These are phyloP conservation scores for Aureobasidium sp. DNA, from an alignment of 2,329 filamentous ascomycete species.

Conservation along the genomic window DNA sequence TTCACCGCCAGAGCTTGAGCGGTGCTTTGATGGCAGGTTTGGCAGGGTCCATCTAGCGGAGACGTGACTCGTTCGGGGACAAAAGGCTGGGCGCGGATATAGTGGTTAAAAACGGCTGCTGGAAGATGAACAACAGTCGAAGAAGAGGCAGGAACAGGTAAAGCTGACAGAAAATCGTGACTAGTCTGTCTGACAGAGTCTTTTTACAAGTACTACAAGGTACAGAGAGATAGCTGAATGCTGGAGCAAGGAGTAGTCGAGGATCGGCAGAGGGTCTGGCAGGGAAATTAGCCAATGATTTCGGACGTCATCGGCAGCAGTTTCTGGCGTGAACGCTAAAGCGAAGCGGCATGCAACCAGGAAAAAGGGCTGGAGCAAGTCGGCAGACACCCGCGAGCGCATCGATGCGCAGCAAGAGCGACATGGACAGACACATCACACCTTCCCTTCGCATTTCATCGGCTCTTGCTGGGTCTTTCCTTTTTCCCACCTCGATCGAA, in stretches of 20 bases:
- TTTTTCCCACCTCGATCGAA: not conserved
- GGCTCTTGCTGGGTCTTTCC: not conserved
- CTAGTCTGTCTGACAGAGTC: not conserved
- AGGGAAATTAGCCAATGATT: conserved; percentile 8
- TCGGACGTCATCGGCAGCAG: conserved; percentile 5
- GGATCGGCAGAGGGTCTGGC: not conserved
- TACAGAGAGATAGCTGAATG: not conserved
- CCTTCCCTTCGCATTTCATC: conserved; percentile 4
- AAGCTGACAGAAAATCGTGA: not conserved
- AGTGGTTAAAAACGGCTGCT: conserved; percentile 7
- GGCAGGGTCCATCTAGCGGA: not conserved
- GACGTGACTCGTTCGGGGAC: not conserved
- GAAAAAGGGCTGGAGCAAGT: conserved; percentile 1
- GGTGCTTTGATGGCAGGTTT: not conserved
- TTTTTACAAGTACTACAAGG: not conserved
- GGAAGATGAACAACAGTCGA: conserved; percentile 6
- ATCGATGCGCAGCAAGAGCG: not conserved
- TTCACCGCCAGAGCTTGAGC: conserved; percentile 5
- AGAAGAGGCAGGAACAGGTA: conserved; percentile 6
- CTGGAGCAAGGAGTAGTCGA: conserved; percentile 3
- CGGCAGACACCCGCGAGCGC: not conserved
- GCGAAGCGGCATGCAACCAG: not conserved
- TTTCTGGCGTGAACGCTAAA: not conserved
- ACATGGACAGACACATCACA: not conserved
- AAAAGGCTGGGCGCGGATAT: not conserved